Conservation (phyloP, 345 rosid species). For the Lenwebbia sp. region DNA sequence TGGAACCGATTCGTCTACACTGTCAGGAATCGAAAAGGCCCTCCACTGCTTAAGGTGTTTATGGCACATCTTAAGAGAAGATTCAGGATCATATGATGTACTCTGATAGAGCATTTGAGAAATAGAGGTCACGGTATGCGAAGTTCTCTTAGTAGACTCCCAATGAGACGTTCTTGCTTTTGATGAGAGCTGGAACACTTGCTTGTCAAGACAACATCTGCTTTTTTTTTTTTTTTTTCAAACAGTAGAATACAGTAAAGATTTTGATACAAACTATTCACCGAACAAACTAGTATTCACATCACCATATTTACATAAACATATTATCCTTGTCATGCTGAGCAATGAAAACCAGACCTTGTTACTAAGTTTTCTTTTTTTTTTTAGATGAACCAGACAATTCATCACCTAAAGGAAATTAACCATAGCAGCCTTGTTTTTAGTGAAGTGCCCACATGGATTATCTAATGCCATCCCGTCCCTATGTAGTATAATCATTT, state of each 20-base stretch:
- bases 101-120: slow-evolving; percentile 1
- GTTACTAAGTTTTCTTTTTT: not conserved
- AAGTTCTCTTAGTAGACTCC: slow-evolving; percentile 8
- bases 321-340: not conserved
- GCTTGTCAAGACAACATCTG: slow-evolving; percentile 21
- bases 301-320: not conserved
- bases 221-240: slow-evolving; percentile 11
- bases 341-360: not conserved
- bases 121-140: not conserved
- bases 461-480: not conserved
- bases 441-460: not conserved
- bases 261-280: not conserved
- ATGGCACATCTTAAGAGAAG: slow-evolving; percentile 14
- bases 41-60: slow-evolving; percentile 20
- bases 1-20: slow-evolving; percentile 38
- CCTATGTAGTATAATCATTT: not conserved
- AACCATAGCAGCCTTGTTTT: not conserved
- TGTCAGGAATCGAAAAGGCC: slow-evolving; percentile 22
- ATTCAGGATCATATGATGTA: slow-evolving; percentile 10
- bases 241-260: not conserved
- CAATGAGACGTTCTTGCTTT: slow-evolving; percentile 16
- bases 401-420: not conserved
- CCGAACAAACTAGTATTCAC: not conserved
- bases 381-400: not conserved
- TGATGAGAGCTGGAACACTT: slow-evolving; percentile 23